Evolutionary conservation across 2,329 filamentous ascomycete species (phyloP), one percentile per base, ranked within the genome.

Genomic region (Sordariomycetes sp.): DNA sequence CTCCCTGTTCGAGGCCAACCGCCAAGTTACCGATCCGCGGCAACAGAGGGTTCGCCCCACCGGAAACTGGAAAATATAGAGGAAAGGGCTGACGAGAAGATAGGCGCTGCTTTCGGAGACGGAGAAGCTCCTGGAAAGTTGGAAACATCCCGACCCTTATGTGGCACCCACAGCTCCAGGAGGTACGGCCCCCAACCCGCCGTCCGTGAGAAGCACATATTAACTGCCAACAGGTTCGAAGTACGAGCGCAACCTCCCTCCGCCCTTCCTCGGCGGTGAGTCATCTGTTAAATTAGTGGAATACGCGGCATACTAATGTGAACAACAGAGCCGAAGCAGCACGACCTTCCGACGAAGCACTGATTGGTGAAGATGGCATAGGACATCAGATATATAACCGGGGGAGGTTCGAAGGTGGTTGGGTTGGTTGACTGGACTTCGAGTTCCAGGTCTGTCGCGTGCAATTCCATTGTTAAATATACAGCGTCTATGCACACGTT

Each of bases 141-240:
- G 90, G 90, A 96, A 96, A 66, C 92, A 98, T 54, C 92, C 92
- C 4, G 92, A 98, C 58, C 88, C 92, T 21, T 96, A 94, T 58
- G 70, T 75, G 47, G 76, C 82, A 44, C 92, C 92, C 11, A 94
- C 86, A 27, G 90, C 92, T 25, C 92, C 92, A 9, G 92, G 92
- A 72, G 92, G 90, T 92, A 67, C 44, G 73, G n/a, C 12, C 8
- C 8, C 12, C 8, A 5, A 5, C 17, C 25, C 17, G 8, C 7
- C n/a, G 25, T 10, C 25, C n/a, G 8, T 28, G n/a, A 8, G 5
- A n/a, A 4, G 8, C 8, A n/a, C 14, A n/a, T n/a, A 28, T 28
- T 28, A 16, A 28, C 25, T 14, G n/a, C 12, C 40, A 39, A 30
- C 46, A 94, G 86, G 87, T 46, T 94, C 86, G 44, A 96, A 96